phyloP scores from a whole-genome alignment of 805 yeast species.

The Maudiozyma bulderi region DNA sequence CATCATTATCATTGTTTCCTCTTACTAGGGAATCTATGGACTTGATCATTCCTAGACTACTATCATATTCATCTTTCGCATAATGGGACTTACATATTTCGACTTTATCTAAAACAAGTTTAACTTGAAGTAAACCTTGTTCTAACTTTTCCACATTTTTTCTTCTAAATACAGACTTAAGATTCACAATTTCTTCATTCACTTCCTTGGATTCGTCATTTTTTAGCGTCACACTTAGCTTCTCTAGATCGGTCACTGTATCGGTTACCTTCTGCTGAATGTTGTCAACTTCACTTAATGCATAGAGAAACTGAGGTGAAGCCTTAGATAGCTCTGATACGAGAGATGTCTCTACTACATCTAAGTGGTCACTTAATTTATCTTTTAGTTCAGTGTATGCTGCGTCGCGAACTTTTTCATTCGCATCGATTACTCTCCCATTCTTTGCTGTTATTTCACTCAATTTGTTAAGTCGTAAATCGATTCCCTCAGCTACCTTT shows the following conservation, averaged over 20 bases:
- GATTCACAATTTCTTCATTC: constrained; percentile 38
- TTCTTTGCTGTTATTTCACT: constrained; percentile 11
- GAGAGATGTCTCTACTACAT: constrained; percentile 71
- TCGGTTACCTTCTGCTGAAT: constrained; percentile 46
- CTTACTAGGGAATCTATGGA: constrained; percentile 46
- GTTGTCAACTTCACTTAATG: constrained; percentile 66
- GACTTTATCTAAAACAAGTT: constrained; percentile 35
- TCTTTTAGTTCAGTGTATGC: constrained; percentile 61
- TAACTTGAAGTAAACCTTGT: constrained; percentile 44
- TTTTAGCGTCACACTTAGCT: constrained; percentile 38
- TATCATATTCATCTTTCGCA: constrained; percentile 36
- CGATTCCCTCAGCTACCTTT: constrained; percentile 55
- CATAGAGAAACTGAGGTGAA: constrained; percentile 74
- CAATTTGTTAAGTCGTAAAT: constrained; percentile 30
- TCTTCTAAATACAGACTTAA: constrained; percentile 42
- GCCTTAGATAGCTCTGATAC: constrained; percentile 78
- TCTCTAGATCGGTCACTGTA: constrained; percentile 40
- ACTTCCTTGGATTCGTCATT: constrained; percentile 42
- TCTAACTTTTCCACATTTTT: constrained; percentile 56
- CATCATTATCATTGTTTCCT: constrained; percentile 37
- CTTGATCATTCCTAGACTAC: constrained; percentile 49
- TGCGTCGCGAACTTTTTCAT: constrained; percentile 28
- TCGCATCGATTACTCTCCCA: background rate
- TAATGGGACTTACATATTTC: constrained; percentile 28
- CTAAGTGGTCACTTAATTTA: constrained; percentile 70